phyloP scores from a whole-genome alignment of 192 early-diverging fungal species.

The Phlyctochytrium arcticum region DNA sequence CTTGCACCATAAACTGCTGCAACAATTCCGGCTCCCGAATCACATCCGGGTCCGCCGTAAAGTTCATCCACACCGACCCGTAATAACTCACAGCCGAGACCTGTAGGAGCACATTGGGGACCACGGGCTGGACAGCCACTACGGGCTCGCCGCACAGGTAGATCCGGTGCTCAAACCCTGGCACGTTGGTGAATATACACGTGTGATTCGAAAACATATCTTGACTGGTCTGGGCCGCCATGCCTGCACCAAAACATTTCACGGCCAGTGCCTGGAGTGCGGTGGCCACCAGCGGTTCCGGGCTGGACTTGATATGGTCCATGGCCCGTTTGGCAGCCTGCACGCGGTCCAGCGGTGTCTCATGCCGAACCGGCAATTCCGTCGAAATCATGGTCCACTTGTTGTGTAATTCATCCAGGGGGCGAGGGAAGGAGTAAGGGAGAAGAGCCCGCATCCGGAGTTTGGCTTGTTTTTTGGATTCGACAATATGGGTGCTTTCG shows the following conservation, averaged over 20 bases:
- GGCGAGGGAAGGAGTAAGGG: slow-evolving; percentile 34
- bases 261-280: slow-evolving; percentile 9
- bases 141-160: slow-evolving; percentile 21
- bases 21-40: slow-evolving; percentile 15
- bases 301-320: slow-evolving; percentile 19
- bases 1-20: slow-evolving; percentile 12
- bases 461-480: background rate
- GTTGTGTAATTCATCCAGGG: slow-evolving; percentile 23
- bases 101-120: slow-evolving; percentile 22
- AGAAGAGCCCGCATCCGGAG: slow-evolving; percentile 27
- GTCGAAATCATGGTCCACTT: slow-evolving; percentile 18
- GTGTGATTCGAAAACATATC: slow-evolving; percentile 16
- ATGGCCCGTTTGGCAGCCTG: slow-evolving; percentile 10
- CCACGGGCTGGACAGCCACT: background rate
- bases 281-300: slow-evolving; percentile 17
- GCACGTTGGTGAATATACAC: slow-evolving; percentile 21
- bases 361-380: slow-evolving; percentile 7
- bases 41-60: slow-evolving; percentile 17
- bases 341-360: background rate
- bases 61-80: slow-evolving; percentile 25
- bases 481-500: slow-evolving; percentile 5
- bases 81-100: slow-evolving; percentile 12
- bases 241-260: background rate
- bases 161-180: slow-evolving; percentile 18
- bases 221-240: background rate